phyloP scores from a whole-genome alignment of 139 green algal genomes.

The Tetratostichococcus sp. region DNA sequence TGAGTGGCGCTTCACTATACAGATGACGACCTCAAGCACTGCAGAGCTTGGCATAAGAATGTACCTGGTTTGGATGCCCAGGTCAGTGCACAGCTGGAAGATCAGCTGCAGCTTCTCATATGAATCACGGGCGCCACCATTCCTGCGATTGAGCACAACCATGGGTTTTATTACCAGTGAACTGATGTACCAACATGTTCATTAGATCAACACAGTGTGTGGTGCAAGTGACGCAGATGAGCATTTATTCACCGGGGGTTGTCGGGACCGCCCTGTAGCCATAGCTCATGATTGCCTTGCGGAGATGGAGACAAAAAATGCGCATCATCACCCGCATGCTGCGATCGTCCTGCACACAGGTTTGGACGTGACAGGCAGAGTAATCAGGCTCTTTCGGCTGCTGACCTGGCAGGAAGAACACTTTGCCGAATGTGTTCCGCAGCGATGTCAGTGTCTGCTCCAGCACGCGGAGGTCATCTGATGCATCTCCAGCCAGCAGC shows the following conservation, averaged over 20 bases:
- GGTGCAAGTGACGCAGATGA: no score
- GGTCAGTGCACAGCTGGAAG: slow-evolving; percentile 36
- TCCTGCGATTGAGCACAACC: slow-evolving; percentile 4
- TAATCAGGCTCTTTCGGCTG: no score
- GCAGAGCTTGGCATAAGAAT: no score
- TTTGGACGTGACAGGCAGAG: no score
- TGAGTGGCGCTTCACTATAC: no score
- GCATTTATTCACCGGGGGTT: slow-evolving; percentile 8
- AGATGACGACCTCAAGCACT: no score
- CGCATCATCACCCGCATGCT: no score
- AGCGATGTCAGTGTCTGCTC: slow-evolving; percentile 40
- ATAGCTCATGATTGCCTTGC: slow-evolving; percentile 75
- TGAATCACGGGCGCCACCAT: slow-evolving; percentile 18
- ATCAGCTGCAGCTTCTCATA: slow-evolving; percentile 45
- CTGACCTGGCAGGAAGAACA: slow-evolving; percentile 46
- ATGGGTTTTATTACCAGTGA: background rate
- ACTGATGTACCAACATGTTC: no score
- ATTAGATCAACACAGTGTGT: background rate
- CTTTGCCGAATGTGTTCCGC: slow-evolving; percentile 29
- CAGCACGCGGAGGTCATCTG: slow-evolving; percentile 44
- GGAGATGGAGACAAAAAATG: no score
- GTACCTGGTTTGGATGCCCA: slow-evolving; percentile 30
- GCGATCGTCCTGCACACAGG: no score
- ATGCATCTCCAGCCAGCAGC: slow-evolving; percentile 67
- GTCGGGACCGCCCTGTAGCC: slow-evolving; percentile 31